A percentile compares a stretch with the other conserved stretches of the same genome.
These are phyloP conservation scores for Skeletonema tropicum DNA, from an alignment of 108 stramenopile genomes.

Conservation along the genomic window DNA sequence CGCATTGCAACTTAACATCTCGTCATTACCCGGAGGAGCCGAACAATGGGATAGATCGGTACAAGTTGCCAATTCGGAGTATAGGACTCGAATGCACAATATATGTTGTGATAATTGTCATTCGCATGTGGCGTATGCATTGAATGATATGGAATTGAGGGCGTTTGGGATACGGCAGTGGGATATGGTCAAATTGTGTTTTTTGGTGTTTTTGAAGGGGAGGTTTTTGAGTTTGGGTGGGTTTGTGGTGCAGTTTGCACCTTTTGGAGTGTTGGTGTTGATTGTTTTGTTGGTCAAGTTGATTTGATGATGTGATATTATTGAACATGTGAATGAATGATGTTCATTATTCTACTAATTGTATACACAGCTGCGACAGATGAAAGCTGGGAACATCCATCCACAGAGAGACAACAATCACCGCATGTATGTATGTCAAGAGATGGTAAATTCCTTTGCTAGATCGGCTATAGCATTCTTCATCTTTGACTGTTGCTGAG, in stretches of 20 bases:
- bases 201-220: constrained; percentile 89
- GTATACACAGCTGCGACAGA: background rate
- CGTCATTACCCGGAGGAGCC: constrained; percentile 46
- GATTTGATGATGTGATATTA: constrained; percentile 26
- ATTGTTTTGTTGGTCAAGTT: constrained; percentile 36
- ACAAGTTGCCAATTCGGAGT: constrained; percentile 80
- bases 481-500: constrained; percentile 39
- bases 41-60: constrained; percentile 89
- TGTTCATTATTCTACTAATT: background rate
- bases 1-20: constrained; percentile 55
- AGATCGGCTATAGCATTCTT: constrained; percentile 43
- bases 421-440: background rate
- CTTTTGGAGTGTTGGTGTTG: constrained; percentile 57
- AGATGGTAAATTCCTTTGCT: constrained; percentile 29
- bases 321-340: too few species aligned
- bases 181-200: constrained; percentile 96
- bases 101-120: constrained; percentile 98
- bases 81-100: constrained; percentile 94
- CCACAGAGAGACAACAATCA: background rate
- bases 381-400: background rate
- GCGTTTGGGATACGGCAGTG: constrained; percentile 71
- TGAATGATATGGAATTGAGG: constrained; percentile 79
- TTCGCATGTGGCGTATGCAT: constrained; percentile 92
- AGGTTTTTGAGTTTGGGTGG: constrained; percentile 66
- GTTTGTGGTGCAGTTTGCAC: constrained; percentile 68